A percentile compares a stretch with the other conserved stretches of the same genome.
phyloP scores from a whole-genome alignment of 2,329 filamentous ascomycete species.

The Talaromyces sp. region DNA sequence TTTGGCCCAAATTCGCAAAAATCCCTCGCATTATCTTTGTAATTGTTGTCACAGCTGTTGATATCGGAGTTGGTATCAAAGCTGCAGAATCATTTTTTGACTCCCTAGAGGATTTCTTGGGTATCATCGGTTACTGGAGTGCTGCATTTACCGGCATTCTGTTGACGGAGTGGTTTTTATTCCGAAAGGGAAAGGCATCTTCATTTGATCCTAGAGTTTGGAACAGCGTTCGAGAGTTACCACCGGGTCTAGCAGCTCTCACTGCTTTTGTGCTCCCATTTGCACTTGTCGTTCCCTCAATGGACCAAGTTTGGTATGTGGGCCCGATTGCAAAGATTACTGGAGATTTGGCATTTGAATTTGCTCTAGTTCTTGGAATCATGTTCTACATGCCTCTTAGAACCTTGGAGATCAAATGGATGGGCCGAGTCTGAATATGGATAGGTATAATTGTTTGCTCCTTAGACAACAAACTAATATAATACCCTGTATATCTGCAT shows the following conservation, averaged over 20 bases:
- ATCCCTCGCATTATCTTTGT: slow-evolving; percentile 69
- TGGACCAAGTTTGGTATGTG: slow-evolving; percentile 68
- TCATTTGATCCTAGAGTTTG: slow-evolving; percentile 60
- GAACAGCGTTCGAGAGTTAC: slow-evolving; percentile 56
- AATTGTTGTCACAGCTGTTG: slow-evolving; percentile 58
- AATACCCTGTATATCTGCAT: neutral
- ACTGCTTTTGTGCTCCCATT: slow-evolving; percentile 63
- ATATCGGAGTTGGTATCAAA: slow-evolving; percentile 67
- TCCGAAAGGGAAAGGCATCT: slow-evolving; percentile 55
- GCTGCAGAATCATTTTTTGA: slow-evolving; percentile 62
- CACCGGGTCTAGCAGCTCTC: slow-evolving; percentile 61
- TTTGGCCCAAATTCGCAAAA: slow-evolving; percentile 56
- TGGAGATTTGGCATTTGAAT: slow-evolving; percentile 63
- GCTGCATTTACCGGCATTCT: slow-evolving; percentile 68
- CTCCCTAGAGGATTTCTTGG: slow-evolving; percentile 68
- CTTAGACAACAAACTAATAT: neutral
- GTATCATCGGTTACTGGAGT: slow-evolving; percentile 67
- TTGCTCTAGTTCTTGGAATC: slow-evolving; percentile 61
- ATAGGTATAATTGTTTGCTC: neutral
- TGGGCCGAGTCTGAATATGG: slow-evolving; percentile 28
- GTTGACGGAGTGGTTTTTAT: slow-evolving; percentile 65
- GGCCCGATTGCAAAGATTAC: slow-evolving; percentile 64
- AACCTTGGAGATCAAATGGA: slow-evolving; percentile 47
- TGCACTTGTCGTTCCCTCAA: slow-evolving; percentile 64
- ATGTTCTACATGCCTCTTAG: slow-evolving; percentile 53